These are phyloP conservation scores for Iodosphaeria phyllophila DNA, from an alignment of 2,329 filamentous ascomycete genomes.

Conservation along the genomic window DNA sequence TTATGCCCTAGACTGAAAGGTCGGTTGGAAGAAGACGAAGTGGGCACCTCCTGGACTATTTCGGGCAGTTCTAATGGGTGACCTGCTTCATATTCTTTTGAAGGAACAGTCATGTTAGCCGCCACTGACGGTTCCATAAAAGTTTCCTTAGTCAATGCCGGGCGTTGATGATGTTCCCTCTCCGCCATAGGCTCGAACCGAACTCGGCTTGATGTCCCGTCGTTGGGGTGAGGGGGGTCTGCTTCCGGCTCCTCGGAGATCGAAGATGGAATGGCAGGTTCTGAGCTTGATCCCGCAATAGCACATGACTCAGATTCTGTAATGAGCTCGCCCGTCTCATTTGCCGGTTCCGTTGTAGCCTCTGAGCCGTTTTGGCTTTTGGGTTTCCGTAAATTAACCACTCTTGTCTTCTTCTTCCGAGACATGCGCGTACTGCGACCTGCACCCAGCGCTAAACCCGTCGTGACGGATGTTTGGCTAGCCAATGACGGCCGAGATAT, in stretches of 20 bases:
- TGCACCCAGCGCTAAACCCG: constrained; percentile 44
- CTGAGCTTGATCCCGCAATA: constrained; percentile 39
- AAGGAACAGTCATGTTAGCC: constrained; percentile 3
- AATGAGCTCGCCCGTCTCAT: constrained; percentile 25
- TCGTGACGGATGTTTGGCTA: constrained; percentile 40
- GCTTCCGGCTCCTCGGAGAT: constrained; percentile 41
- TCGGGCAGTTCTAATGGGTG: too few relatives aligned
- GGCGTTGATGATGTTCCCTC: constrained; percentile 11
- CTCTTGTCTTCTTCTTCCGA: constrained; percentile 66
- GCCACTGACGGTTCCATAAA: constrained; percentile 9
- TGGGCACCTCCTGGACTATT: constrained; percentile 7
- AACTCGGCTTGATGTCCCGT: constrained; percentile 17
- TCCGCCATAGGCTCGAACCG: constrained; percentile 19
- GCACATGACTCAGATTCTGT: constrained; percentile 33
- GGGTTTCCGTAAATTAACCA: constrained; percentile 60
- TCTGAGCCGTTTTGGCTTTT: constrained; percentile 34
- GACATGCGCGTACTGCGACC: constrained; percentile 38
- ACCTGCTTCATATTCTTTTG: too few relatives aligned
- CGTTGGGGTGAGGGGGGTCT: constrained; percentile 14
- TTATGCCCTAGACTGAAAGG: constrained; percentile 11
- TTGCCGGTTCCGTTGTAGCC: constrained; percentile 28
- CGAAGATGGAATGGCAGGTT: constrained; percentile 34
- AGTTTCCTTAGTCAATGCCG: constrained; percentile 16
- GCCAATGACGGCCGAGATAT: constrained; percentile 51
- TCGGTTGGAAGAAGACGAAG: constrained; percentile 11